A percentile compares a stretch with the other conserved stretches of the same genome.
Conservation (phyloP, 1,139 yeast species). For the Lodderomyces elongisporus region DNA sequence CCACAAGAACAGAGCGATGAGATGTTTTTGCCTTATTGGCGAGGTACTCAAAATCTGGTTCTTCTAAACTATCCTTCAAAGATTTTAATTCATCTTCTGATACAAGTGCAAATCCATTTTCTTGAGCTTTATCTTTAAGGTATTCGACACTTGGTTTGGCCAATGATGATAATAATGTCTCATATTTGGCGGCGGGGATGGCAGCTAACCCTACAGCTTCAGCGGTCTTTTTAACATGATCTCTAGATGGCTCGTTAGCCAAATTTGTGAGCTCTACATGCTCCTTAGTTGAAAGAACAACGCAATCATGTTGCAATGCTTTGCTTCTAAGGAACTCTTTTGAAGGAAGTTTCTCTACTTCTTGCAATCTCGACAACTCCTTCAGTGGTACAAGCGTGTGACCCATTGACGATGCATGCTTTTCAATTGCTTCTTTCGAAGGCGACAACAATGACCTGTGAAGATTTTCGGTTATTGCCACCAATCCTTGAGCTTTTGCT, state of each 20-base stretch:
- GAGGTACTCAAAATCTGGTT: slow-evolving; percentile 26
- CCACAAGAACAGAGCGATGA: slow-evolving; percentile 15
- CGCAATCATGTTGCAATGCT: slow-evolving; percentile 17
- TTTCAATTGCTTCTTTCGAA: slow-evolving; percentile 17
- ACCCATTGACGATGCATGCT: slow-evolving; percentile 15
- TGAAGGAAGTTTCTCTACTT: slow-evolving; percentile 7
- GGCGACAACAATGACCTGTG: slow-evolving; percentile 19
- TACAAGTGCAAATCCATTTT: slow-evolving; percentile 20
- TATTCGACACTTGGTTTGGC: slow-evolving; percentile 25
- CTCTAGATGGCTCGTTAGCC: slow-evolving; percentile 27
- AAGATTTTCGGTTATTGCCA: slow-evolving; percentile 15
- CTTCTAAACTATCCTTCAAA: slow-evolving; percentile 11
- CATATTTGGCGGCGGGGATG: slow-evolving; percentile 19
- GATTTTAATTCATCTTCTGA: slow-evolving; percentile 17
- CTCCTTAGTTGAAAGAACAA: slow-evolving; percentile 23
- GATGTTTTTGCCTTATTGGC: slow-evolving; percentile 18
- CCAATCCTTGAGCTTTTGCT: slow-evolving; percentile 13
- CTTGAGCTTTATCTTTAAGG: slow-evolving; percentile 20
- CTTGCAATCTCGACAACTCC: slow-evolving; percentile 16
- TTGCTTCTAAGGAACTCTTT: slow-evolving; percentile 11
- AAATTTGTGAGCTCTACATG: slow-evolving; percentile 20
- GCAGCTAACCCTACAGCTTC: slow-evolving; percentile 22
- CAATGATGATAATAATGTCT: slow-evolving; percentile 15
- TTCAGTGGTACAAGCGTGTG: slow-evolving; percentile 11
- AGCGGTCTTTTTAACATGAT: slow-evolving; percentile 21